A percentile compares a stretch with the other conserved stretches of the same genome.
These are phyloP conservation scores for Ceratobasidium sp. DNA, from an alignment of 1,284 basidiomycete species.

Conservation along the genomic window DNA sequence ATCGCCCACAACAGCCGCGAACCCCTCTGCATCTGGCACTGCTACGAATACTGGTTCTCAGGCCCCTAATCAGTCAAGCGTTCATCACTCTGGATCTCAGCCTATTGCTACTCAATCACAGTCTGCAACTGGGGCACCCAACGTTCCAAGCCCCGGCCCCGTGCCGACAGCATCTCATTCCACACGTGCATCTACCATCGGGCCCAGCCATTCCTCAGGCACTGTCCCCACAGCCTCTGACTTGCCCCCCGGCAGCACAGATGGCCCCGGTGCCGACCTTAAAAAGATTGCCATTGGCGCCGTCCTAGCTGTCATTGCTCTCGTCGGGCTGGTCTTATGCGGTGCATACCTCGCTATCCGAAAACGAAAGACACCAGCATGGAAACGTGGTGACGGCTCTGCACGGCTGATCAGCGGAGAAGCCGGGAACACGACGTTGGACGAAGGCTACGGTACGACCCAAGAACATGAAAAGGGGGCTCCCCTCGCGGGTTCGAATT, in stretches of 20 bases:
- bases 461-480: constrained; percentile 49
- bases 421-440: constrained; percentile 55
- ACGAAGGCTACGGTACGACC: constrained; percentile 54
- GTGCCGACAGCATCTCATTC: constrained; percentile 46
- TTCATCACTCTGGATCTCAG: not conserved
- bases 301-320: constrained; percentile 64
- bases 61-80: not conserved
- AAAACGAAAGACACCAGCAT: constrained; percentile 51
- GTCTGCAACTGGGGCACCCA: not conserved
- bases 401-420: constrained; percentile 57
- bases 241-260: constrained; percentile 40
- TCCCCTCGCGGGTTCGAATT: constrained; percentile 52
- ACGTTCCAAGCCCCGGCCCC: constrained; percentile 57
- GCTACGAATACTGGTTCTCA: not conserved
- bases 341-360: constrained; percentile 59
- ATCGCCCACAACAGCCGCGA: constrained; percentile 3
- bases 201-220: not conserved
- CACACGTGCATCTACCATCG: constrained; percentile 8
- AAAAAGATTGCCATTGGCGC: constrained; percentile 65
- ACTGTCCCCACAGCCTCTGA: not conserved
- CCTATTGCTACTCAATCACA: not conserved
- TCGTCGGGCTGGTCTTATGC: constrained; percentile 59
- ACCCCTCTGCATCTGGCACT: too few species aligned
- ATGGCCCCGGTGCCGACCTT: constrained; percentile 46
- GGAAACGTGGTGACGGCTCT: constrained; percentile 44